Base-by-base conservation (phyloP, 208 protist genomes). In the Acanthamoeba divionensis region DNA sequence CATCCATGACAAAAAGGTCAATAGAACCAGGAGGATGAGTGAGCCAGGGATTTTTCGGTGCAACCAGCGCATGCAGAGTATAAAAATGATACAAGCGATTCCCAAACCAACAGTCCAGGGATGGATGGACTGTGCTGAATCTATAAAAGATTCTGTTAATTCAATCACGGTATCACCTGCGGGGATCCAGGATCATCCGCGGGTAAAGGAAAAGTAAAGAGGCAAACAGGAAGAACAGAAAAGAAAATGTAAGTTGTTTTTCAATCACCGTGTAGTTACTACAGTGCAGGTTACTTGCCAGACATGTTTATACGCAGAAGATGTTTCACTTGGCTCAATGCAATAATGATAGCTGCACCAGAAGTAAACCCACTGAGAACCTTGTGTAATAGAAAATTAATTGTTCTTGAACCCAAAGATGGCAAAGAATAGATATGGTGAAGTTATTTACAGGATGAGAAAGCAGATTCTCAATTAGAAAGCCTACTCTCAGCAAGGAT, bases 291-390 rank as follows among this genome's bases (percentile, higher is more conserved):
- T 5, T 41, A 41, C 36, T 41, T 1, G 5, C 36, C 36, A 6
- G 36, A 41, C 4, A n/a, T n/a, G 36, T 5, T 26, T 15, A 79
- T 79, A 8, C 67, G 67, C 0, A 79, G 54, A 12, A 79, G 67
- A 48, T 5, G 21, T 48, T 79, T 79, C 7, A 79, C 45, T 48
- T 79, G 67, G 7, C 45, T 57, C 21, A 13, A 8, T 4, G 54
- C 18, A 26, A 79, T 79, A 24, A 79, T 79, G 10, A 79, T n/a
- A 26, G 67, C 67, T 10, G 67, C 67, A 15, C 10, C 67, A 9
- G 67, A 79, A 24, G 67, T 79, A 29, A 79, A 79, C 0, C 67
- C 67, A 21, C 67, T 79, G 26, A 79, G 38, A 41, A 79, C 67
- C 67, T 79, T 41, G 36, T 41, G 36, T 41, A n/a, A n/a, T 24